Conservation (phyloP, 2,329 filamentous ascomycete species). For the Diaporthe sp. region DNA sequence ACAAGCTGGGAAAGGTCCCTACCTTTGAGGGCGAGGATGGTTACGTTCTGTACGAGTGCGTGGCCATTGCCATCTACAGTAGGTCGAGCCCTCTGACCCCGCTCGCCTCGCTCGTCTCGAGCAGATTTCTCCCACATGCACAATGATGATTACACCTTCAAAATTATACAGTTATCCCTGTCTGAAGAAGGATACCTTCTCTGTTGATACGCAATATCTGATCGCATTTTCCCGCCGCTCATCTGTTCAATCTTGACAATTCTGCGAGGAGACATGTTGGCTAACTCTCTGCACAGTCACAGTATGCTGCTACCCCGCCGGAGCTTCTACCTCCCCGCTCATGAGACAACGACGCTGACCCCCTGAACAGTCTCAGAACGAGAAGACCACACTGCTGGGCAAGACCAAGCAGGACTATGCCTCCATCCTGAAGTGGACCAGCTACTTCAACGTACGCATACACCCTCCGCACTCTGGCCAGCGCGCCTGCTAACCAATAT, state of each 20-base stretch:
- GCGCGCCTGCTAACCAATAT: constrained; percentile 19
- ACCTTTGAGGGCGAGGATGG: constrained; percentile 94
- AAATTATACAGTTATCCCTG: constrained; percentile 94
- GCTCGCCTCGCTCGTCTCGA: constrained; percentile 39
- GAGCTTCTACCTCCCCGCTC: constrained; percentile 40
- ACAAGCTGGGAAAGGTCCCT: constrained; percentile 91
- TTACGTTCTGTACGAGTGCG: constrained; percentile 88
- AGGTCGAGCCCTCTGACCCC: constrained; percentile 66
- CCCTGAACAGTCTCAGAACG: constrained; percentile 82
- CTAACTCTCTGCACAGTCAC: constrained; percentile 50
- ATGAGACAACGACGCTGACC: constrained; percentile 27
- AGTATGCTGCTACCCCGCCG: constrained; percentile 31
- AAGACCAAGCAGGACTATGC: constrained; percentile 99
- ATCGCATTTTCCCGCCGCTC: constrained; percentile 58
- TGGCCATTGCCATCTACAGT: constrained; percentile 98
- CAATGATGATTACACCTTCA: constrained; percentile 82
- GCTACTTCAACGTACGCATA: constrained; percentile 82
- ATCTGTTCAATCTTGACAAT: constrained; percentile 45
- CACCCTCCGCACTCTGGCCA: not conserved
- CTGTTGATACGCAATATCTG: constrained; percentile 95
- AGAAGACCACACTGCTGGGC: constrained; percentile 99
- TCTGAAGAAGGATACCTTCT: constrained; percentile 77
- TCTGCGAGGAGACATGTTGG: constrained; percentile 48
- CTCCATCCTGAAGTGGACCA: constrained; percentile 98
- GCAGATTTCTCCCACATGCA: constrained; percentile 44